Percentiles rank a stretch among this genome's conserved stretches.
phyloP scores from a whole-genome alignment of 345 rosid species.

The Murraya koenigii region DNA sequence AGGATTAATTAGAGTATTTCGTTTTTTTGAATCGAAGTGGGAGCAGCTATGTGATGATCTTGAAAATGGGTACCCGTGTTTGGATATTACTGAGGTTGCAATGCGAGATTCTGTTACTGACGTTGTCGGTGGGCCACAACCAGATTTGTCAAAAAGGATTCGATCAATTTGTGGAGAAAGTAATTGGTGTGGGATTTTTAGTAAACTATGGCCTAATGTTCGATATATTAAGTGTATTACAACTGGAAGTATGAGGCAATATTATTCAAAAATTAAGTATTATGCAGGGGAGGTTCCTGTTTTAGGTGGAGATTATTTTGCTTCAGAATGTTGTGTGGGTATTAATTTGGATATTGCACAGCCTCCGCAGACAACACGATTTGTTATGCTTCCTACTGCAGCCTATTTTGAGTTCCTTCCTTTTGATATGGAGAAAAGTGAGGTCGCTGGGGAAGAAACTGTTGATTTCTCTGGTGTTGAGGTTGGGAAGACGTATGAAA shows the following conservation, averaged over 20 bases:
- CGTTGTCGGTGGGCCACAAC: slow-evolving; percentile 43
- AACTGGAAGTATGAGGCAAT: slow-evolving; percentile 52
- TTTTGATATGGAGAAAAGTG: slow-evolving; percentile 22
- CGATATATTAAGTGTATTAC: slow-evolving; percentile 43
- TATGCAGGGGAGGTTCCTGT: slow-evolving; percentile 40
- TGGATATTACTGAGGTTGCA: slow-evolving; percentile 26
- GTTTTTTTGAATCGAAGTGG: slow-evolving; percentile 43
- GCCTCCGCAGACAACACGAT: slow-evolving; percentile 38
- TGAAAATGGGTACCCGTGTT: slow-evolving; percentile 32
- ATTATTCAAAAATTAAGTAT: slow-evolving; percentile 38
- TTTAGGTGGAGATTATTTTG: slow-evolving; percentile 47
- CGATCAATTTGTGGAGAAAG: slow-evolving; percentile 31
- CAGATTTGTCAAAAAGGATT: slow-evolving; percentile 33
- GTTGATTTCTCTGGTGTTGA: slow-evolving; percentile 39
- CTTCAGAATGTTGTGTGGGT: slow-evolving; percentile 47
- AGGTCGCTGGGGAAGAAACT: slow-evolving; percentile 26
- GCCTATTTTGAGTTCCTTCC: slow-evolving; percentile 56
- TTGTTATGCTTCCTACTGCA: slow-evolving; percentile 41
- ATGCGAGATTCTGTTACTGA: slow-evolving; percentile 38
- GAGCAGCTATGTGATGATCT: slow-evolving; percentile 43
- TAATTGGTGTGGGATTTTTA: slow-evolving; percentile 43
- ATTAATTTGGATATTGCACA: slow-evolving; percentile 42
- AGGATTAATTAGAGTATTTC: slow-evolving; percentile 33
- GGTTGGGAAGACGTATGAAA: slow-evolving; percentile 47
- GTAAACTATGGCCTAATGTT: slow-evolving; percentile 46